Evolutionary conservation across 345 rosid species (phyloP), one percentile per base, ranked within the genome.

Genomic region (Euphorbia lathyris): DNA sequence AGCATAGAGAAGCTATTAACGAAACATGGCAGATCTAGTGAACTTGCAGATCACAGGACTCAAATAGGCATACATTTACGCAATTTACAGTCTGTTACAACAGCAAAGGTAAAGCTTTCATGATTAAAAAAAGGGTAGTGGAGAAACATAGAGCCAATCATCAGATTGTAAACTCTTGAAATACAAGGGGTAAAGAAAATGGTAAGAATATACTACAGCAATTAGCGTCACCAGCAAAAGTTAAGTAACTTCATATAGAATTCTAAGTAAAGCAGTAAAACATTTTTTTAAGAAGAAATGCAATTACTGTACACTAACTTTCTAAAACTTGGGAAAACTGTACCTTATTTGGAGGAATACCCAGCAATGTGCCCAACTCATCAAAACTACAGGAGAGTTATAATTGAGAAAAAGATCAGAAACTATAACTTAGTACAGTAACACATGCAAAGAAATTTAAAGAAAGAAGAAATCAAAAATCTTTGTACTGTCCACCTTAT

Each of bases 331-430:
- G 17, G 9, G n/a, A 50, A 42, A 74, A 51, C 11, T 30, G 43
- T 73, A 91, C 97, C 96, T 95, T 92, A 26, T 80, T 86, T n/a
- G 97, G 90, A 66, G 90, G 89, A 80, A 92, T 95, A 50, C 93
- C 99, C 68, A 95, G 84, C 79, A 95, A 82, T 78, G 99, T 92
- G 71, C 99, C 99, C 80, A 95, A 79, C 83, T 92, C 99, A 27
- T 85, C 96, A 81, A 95, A 95, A 85, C 99, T 95, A 68, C 5
- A 43, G 47, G 57, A 79, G 55, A 30, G 38, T 51, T 22, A 29
- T 36, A 61, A 57, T 56, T 2, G 66, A 71, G 50, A 67, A 47
- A 32, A n/a, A 51, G 69, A 68, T 29, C 17, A 72, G 60, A 51
- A 47, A 9, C 60, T 20, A 14, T 30, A 11, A 26, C 36, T 40